Conservation (phyloP, 2,329 filamentous ascomycete species). For the Chrysoporthe deuterocubensis region DNA sequence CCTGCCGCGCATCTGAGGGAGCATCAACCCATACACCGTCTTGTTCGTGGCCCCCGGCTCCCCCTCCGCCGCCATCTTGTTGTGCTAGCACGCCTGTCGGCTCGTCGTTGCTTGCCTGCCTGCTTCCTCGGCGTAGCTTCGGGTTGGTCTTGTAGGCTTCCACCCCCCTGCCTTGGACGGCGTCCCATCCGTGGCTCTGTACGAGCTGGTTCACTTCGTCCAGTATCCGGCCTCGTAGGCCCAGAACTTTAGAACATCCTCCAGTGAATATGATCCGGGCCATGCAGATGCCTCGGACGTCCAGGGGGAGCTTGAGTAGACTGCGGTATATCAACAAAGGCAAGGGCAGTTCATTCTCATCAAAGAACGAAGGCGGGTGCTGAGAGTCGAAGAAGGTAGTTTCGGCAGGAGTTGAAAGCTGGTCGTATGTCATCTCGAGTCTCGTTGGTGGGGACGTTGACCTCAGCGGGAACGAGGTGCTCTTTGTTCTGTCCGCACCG, state of each 20-base stretch:
- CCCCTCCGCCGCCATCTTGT: slow-evolving; percentile 26
- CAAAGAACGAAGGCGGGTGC: slow-evolving; percentile 61
- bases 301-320: slow-evolving; percentile 76
- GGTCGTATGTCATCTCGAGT: slow-evolving; percentile 69
- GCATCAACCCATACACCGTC: slow-evolving; percentile 45
- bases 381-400: slow-evolving; percentile 70
- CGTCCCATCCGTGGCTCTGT: slow-evolving; percentile 74
- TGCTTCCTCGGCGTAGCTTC: slow-evolving; percentile 42
- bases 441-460: slow-evolving; percentile 56
- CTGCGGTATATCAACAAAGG: slow-evolving; percentile 76
- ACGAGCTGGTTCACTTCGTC: slow-evolving; percentile 74
- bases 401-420: slow-evolving; percentile 76
- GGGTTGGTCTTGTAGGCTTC: slow-evolving; percentile 55
- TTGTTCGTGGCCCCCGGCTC: slow-evolving; percentile 37
- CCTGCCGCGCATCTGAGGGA: slow-evolving; percentile 45
- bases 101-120: slow-evolving; percentile 31
- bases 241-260: slow-evolving; percentile 77
- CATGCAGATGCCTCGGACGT: slow-evolving; percentile 85
- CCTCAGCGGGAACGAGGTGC: slow-evolving; percentile 49
- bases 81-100: slow-evolving; percentile 29
- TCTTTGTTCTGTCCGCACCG: slow-evolving; percentile 32
- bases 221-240: slow-evolving; percentile 76
- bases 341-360: slow-evolving; percentile 85
- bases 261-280: slow-evolving; percentile 86
- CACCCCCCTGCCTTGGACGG: slow-evolving; percentile 71